A percentile compares a stretch with the other conserved stretches of the same genome.
phyloP scores from a whole-genome alignment of 2,329 filamentous ascomycete genomes.

The Cryphonectria radicalis region DNA sequence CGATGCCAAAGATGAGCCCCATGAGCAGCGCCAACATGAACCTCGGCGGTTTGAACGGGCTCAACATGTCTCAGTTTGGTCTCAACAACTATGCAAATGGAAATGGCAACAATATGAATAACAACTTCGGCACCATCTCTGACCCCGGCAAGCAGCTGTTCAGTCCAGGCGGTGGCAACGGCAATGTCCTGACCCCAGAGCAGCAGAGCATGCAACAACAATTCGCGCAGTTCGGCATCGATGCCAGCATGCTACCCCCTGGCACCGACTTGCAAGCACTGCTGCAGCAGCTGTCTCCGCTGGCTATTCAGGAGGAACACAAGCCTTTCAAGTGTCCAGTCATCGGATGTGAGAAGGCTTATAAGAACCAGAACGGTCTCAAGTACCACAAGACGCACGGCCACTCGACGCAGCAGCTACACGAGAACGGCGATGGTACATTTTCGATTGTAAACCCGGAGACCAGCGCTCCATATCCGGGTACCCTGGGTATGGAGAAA shows the following conservation, averaged over 20 bases:
- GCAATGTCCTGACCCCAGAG: conserved; percentile 60
- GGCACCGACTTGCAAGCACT: conserved; percentile 71
- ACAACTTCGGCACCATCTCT: conserved; percentile 71
- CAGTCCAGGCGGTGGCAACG: conserved; percentile 74
- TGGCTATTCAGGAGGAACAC: conserved; percentile 82
- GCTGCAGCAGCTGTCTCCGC: conserved; percentile 61
- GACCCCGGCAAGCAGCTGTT: conserved; percentile 94
- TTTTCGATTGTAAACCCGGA: conserved; percentile 98
- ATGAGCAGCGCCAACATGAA: conserved; percentile 61
- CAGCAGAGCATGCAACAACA: conserved; percentile 70
- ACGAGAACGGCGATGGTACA: conserved; percentile 95
- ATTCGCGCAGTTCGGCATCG: conserved; percentile 73
- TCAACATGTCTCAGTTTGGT: conserved; percentile 50
- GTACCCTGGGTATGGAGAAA: conserved; percentile 99
- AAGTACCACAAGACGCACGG: conserved; percentile 91
- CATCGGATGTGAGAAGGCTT: conserved; percentile 97
- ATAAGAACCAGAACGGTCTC: conserved; percentile 98
- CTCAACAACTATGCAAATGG: conserved; percentile 52
- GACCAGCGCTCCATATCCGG: conserved; percentile 90
- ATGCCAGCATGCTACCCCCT: conserved; percentile 73
- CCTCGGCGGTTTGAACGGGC: conserved; percentile 46
- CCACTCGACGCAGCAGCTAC: conserved; percentile 93
- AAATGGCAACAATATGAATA: conserved; percentile 44
- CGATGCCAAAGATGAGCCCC: conserved; percentile 57
- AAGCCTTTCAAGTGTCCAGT: conserved; percentile 98